Evolutionary conservation across 1,284 basidiomycete species (phyloP).

Genomic region (Pyrrhoderma noxium): DNA sequence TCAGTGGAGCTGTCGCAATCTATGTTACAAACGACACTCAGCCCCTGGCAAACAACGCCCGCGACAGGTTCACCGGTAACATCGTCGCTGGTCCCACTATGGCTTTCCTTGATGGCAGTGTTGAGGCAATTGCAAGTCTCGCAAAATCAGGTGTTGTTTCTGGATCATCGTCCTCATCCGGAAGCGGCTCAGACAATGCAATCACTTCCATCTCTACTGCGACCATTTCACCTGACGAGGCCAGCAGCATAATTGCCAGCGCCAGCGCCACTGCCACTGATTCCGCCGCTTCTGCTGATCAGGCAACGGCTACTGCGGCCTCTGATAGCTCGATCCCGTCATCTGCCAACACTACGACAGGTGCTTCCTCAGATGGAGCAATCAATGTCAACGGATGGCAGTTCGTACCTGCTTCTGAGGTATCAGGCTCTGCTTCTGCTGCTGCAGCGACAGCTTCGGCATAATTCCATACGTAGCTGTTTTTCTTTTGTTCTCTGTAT

Average conservation of each 20-base stretch:
- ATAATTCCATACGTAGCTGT: neutral
- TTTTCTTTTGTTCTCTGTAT: neutral
- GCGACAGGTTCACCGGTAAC: slow-evolving; percentile 49
- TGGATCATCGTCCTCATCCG: slow-evolving; percentile 14
- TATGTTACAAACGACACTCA: slow-evolving; percentile 60
- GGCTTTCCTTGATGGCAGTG: slow-evolving; percentile 55
- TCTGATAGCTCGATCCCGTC: slow-evolving; percentile 20
- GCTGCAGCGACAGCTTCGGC: neutral
- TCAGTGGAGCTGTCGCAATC: slow-evolving; percentile 68
- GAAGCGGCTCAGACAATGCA: slow-evolving; percentile 11
- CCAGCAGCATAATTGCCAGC: slow-evolving; percentile 36
- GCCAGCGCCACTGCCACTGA: slow-evolving; percentile 11
- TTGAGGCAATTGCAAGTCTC: slow-evolving; percentile 44
- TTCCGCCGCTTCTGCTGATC: slow-evolving; percentile 1
- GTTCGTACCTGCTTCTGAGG: slow-evolving; percentile 6
- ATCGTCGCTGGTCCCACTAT: slow-evolving; percentile 68
- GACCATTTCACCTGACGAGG: slow-evolving; percentile 41
- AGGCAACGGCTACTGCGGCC: slow-evolving; percentile 18
- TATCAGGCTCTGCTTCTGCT: neutral
- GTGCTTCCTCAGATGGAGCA: slow-evolving; percentile 34
- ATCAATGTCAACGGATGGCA: slow-evolving; percentile 28
- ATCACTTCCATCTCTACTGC: slow-evolving; percentile 18
- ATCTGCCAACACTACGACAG: slow-evolving; percentile 30
- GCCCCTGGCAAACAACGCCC: slow-evolving; percentile 57
- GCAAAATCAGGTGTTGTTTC: slow-evolving; percentile 27